phyloP scores from a whole-genome alignment of 2,329 filamentous ascomycete genomes.

The Botrytis byssoidea region DNA sequence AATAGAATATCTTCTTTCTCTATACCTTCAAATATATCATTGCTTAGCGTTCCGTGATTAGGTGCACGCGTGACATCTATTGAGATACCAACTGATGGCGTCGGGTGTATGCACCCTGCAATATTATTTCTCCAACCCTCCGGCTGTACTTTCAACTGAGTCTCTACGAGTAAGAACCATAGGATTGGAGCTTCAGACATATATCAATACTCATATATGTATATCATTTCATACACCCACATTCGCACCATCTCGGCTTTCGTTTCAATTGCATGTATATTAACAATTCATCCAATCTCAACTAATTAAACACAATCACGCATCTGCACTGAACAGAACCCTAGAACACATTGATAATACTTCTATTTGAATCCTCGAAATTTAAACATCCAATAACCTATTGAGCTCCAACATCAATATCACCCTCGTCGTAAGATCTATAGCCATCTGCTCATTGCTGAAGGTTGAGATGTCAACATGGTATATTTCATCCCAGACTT shows the following conservation, averaged over 20 bases:
- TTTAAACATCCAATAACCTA: neutral
- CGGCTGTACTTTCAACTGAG: neutral
- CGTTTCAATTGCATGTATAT: neutral
- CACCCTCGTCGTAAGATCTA: neutral
- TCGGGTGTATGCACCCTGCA: neutral
- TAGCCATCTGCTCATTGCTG: neutral
- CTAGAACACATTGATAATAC: neutral
- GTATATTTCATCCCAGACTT: neutral
- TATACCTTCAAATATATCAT: neutral
- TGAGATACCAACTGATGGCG: neutral
- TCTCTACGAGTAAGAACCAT: neutral
- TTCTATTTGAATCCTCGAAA: too few relatives aligned
- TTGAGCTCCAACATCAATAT: neutral
- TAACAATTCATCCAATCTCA: neutral
- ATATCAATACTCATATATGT: neutral
- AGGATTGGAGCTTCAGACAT: neutral
- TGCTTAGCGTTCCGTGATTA: neutral
- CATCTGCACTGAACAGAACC: neutral
- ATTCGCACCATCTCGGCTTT: neutral
- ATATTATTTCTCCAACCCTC: neutral
- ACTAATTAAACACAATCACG: neutral
- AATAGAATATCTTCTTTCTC: neutral
- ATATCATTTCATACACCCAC: neutral
- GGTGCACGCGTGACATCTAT: neutral
- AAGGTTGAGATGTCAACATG: neutral